phyloP scores from a whole-genome alignment of 805 yeast genomes.

The Trichomonascus vanleenenianus region DNA sequence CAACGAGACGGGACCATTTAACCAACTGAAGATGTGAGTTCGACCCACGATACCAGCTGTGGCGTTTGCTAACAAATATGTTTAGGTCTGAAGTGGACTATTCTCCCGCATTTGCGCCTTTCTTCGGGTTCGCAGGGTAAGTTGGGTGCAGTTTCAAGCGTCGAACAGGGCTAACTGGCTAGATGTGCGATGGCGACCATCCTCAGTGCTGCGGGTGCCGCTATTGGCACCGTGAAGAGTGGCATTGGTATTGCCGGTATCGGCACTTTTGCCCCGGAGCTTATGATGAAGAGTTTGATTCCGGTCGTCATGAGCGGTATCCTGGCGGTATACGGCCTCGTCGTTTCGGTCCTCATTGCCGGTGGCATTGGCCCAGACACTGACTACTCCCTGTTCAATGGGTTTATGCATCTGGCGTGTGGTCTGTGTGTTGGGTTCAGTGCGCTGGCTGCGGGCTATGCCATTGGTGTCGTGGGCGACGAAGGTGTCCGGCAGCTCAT shows the following conservation, averaged over 20 bases:
- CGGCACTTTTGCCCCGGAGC: slow-evolving; percentile 94
- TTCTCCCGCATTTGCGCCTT: slow-evolving; percentile 91
- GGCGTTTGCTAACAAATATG: not conserved
- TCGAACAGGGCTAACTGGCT: not conserved
- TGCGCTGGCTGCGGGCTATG: slow-evolving; percentile 93
- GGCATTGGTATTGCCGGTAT: slow-evolving; percentile 98
- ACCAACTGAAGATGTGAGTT: too few species aligned
- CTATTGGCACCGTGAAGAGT: slow-evolving; percentile 95
- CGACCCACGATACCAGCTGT: too few species aligned
- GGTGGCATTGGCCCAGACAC: slow-evolving; percentile 67
- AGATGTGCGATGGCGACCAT: slow-evolving; percentile 86
- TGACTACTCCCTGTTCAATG: slow-evolving; percentile 81
- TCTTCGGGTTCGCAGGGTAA: slow-evolving; percentile 91
- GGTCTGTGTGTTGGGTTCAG: slow-evolving; percentile 96
- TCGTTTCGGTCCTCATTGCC: slow-evolving; percentile 92
- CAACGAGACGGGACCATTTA: not conserved
- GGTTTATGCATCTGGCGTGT: slow-evolving; percentile 97
- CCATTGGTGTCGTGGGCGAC: slow-evolving; percentile 91
- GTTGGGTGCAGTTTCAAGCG: slow-evolving; percentile 18
- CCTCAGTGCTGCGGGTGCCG: slow-evolving; percentile 94
- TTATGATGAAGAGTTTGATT: slow-evolving; percentile 82
- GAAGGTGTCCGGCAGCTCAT: slow-evolving; percentile 83
- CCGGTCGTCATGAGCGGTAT: slow-evolving; percentile 99
- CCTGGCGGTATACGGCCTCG: slow-evolving; percentile 92
- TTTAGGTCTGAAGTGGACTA: slow-evolving; percentile 39